phyloP scores from a whole-genome alignment of 2,329 filamentous ascomycete genomes.

The Pestalotiopsis sp. region DNA sequence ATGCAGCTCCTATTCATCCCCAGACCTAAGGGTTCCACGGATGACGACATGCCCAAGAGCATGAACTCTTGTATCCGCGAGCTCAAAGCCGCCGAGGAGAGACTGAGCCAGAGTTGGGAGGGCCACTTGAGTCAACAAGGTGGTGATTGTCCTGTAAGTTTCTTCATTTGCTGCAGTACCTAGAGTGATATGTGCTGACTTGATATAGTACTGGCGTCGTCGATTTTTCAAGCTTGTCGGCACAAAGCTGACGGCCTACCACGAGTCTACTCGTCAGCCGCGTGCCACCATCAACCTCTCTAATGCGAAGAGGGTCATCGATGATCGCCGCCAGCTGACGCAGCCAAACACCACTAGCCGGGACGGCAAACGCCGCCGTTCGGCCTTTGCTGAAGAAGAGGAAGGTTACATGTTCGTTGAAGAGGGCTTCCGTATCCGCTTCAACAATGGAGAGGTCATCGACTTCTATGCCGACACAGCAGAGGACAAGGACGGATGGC shows the following conservation, averaged over 20 bases:
- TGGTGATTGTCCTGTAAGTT: slow-evolving; percentile 91
- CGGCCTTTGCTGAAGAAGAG: slow-evolving; percentile 95
- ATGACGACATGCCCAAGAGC: slow-evolving; percentile 99
- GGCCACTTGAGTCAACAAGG: slow-evolving; percentile 94
- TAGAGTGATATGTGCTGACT: slow-evolving; percentile 35
- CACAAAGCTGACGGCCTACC: slow-evolving; percentile 89
- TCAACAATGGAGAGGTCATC: slow-evolving; percentile 97
- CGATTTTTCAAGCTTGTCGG: slow-evolving; percentile 95
- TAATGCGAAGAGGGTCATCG: slow-evolving; percentile 90
- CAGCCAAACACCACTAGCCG: slow-evolving; percentile 80
- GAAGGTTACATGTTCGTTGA: slow-evolving; percentile 99
- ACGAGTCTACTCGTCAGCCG: slow-evolving; percentile 92
- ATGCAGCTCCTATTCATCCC: slow-evolving; percentile 94
- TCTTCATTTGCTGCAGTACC: background rate
- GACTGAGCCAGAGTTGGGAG: slow-evolving; percentile 77
- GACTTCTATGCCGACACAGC: slow-evolving; percentile 95
- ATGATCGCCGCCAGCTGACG: slow-evolving; percentile 81
- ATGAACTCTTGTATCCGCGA: slow-evolving; percentile 96
- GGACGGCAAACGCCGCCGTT: slow-evolving; percentile 80
- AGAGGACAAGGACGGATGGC: slow-evolving; percentile 90
- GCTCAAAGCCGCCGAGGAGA: slow-evolving; percentile 84
- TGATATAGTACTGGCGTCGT: slow-evolving; percentile 84
- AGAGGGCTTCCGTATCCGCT: slow-evolving; percentile 97
- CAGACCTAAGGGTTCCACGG: slow-evolving; percentile 79
- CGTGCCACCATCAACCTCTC: slow-evolving; percentile 95